These are phyloP conservation scores for Acacia concinna DNA, from an alignment of 331 rosid species.

Conservation along the genomic window DNA sequence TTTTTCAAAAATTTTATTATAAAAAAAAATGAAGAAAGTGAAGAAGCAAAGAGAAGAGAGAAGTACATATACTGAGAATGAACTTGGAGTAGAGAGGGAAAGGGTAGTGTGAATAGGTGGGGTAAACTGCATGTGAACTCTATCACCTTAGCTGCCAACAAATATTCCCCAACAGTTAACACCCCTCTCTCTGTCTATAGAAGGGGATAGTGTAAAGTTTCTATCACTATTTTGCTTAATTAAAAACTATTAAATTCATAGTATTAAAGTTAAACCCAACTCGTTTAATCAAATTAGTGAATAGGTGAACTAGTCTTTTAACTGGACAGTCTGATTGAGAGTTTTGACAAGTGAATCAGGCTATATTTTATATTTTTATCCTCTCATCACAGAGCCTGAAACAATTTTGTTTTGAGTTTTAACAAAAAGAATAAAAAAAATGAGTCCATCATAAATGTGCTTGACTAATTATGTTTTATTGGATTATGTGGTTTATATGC, in stretches of 20 bases:
- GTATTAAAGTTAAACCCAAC: neutral
- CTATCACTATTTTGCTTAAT: neutral
- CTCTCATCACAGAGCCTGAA: no score
- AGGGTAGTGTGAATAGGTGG: constrained; percentile 32
- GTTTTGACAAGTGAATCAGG: no score
- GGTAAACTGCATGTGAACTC: constrained; percentile 32
- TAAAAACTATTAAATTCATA: no score
- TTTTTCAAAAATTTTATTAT: no score
- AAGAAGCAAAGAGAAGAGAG: neutral
- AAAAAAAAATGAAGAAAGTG: neutral
- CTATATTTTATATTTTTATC: no score
- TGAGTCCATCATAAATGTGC: no score
- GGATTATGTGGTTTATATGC: neutral
- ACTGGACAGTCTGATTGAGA: no score
- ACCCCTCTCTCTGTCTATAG: neutral
- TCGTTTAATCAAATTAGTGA: neutral
- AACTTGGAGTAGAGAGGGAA: neutral
- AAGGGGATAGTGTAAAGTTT: neutral
- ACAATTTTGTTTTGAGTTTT: neutral
- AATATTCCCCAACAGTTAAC: constrained; percentile 37
- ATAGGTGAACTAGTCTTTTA: no score
- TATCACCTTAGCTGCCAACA: constrained; percentile 36
- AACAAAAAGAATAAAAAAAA: no score
- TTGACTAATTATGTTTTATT: no score
- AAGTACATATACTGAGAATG: neutral